Base-by-base conservation (phyloP, 2,329 filamentous ascomycete genomes). In the Hymenotorrendiella dingleyae region DNA sequence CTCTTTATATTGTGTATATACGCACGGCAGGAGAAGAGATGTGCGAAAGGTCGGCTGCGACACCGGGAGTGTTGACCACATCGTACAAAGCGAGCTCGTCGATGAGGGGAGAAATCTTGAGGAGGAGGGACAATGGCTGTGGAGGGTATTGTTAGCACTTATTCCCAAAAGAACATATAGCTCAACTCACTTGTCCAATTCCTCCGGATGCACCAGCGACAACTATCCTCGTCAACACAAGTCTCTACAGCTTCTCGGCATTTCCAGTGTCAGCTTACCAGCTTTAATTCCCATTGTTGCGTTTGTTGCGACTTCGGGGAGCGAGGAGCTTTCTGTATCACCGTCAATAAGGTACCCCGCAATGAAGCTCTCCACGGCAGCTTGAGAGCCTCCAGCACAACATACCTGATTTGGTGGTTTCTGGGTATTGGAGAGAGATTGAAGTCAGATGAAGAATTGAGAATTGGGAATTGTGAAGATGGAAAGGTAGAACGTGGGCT, bases 61-160 rank as follows among this genome's bases (percentile, higher is more conserved):
- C 93, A 69, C 93, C 93, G 59, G 89, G 90, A 38, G 89, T 94
- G 79, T 97, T 96, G 69, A 97, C 91, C 56, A 98, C 90, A 94
- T 98, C 93, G 76, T 96, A 98, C 60, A 98, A 86, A 49, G 89
- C 77, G 60, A 98, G 86, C 74, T 97, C 87, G 62, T 91, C 84
- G 61, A 98, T 76, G 62, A 88, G 80, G 54, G 89, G 85, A 63
- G 76, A 86, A 56, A 85, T 80, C 80, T 98, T 98, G 66, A 97
- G 78, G 60, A 98, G 85, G 56, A 98, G 86, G 54, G 93, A 98
- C 62, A 98, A 78, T 57, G 93, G 93, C 90, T 97, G 63, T 45
- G 47, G 35, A 46, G 29, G 46, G 22, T 40, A 42, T 42, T 35
- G 46, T 54, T 38, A 52, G 48, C 41, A 42, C 20, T 38, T 28